Evolutionary conservation across 108 stramenopile species (phyloP), one percentile per base, ranked within the genome.

Genomic region (Skeletonema tropicum): DNA sequence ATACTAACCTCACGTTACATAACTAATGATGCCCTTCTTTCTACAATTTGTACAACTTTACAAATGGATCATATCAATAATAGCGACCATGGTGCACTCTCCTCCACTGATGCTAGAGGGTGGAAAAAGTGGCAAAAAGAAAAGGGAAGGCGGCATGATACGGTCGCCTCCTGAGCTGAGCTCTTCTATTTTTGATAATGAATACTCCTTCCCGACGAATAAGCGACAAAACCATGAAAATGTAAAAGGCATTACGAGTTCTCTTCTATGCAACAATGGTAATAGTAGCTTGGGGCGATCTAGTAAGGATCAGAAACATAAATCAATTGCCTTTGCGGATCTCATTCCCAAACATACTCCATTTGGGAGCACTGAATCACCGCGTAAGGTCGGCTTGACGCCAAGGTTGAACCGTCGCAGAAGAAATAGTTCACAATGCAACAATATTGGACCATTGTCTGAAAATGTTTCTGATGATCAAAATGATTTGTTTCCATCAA

Each of bases 11-110:
- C 21, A 15, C 49, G 15, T 3, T 52, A 19, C n/a, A 52, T 21
- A 21, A 52, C 49, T 52, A 52, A n/a, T n/a, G n/a, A 52, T 52
- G 49, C 21, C 49, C 49, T 52, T 52, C 49, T 23, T 21, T 23
- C n/a, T 52, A 52, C 49, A 52, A 21, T 6, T 52, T 8, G 5
- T 52, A 6, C 49, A 52, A 7, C 21, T 21, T 19, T 52, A 52
- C 49, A 52, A 52, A 52, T 52, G 49, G 49, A 9, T 55, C 17
- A 7, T 55, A 23, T 55, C 52, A 23, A 55, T 55, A 23, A 55
- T 55, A 23, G 52, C 23, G 17, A n/a, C 52, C 21, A 55, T 55
- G 52, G 52, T 55, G 2, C 52, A 55, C 52, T 23, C 52, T 2
- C 23, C 52, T 23, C 52, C 19, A 55, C 6, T 49, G 7, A 49